Evolutionary conservation across 768 basidiomycete species (phyloP), one percentile per base, ranked within the genome.

Genomic region (Chiua virens): DNA sequence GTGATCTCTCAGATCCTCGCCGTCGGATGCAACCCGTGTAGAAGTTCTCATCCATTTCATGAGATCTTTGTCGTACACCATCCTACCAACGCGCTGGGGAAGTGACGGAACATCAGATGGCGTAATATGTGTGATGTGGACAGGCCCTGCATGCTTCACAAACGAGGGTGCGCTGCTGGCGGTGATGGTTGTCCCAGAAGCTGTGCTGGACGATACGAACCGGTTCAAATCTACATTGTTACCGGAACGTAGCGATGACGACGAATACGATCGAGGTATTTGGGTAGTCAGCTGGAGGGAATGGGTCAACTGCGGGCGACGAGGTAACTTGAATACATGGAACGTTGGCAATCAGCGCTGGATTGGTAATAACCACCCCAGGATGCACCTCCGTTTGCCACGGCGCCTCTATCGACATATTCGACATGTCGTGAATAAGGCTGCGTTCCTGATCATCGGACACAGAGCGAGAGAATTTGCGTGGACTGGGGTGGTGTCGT

Each of bases 171-270:
- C 83, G 57, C 87, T 89, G 36, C 82, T 82, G 5, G 80, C 73
- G 11, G 86, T 88, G 44, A 87, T 66, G 17, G 86, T 88, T 13
- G 87, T 88, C 17, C 77, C 79, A 4, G 89, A 90, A 28, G 83
- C 78, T 9, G 93, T 94, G 61, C 92, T 91, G 14, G 91, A 87
- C 7, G 93, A 95, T 9, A 95, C 90, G 62, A 91, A 92, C 22
- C 94, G 87, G 61, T 88, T 90, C 40, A 94, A 75, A 64, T 94
- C 92, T 17, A 85, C 85, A 55, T 80, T 81, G 15, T 77, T 72
- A 3, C 76, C 72, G 28, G 75, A 66, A 23, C 78, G 82, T 22
- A 82, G 54, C 30, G 83, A 79, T 18, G 75, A 75, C 8, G 81
- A 71, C 23, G 82, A 79, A 62, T 81, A 76, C 11, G 77, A 63